Evolutionary conservation across 148 eudicot genomes (phyloP).

Genomic region (Chenopodium suecicum): DNA sequence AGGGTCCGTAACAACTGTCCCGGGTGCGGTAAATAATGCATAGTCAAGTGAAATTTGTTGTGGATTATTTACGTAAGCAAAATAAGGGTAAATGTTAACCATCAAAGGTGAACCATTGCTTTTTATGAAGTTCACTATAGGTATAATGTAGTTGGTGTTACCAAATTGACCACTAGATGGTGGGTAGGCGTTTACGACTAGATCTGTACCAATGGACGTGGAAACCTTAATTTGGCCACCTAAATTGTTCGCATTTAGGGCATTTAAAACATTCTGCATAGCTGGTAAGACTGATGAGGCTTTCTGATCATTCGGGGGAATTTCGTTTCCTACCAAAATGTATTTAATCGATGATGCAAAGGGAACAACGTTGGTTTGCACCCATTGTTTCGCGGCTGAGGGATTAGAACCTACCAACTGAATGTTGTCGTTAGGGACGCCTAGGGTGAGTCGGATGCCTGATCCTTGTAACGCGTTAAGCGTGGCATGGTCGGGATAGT

Average conservation of each 20-base stretch:
- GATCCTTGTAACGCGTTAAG: slow-evolving; percentile 30
- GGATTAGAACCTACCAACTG: slow-evolving; percentile 22
- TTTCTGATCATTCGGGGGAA: slow-evolving; percentile 16
- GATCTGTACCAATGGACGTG: slow-evolving; percentile 20
- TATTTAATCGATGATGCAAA: slow-evolving; percentile 7
- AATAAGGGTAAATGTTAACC: not conserved
- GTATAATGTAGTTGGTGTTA: not conserved
- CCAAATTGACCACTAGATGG: not conserved
- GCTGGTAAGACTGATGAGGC: not conserved
- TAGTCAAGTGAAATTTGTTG: slow-evolving; percentile 1
- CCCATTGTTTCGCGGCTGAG: slow-evolving; percentile 24
- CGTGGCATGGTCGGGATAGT: slow-evolving; percentile 15
- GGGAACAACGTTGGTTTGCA: slow-evolving; percentile 17
- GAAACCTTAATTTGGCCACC: slow-evolving; percentile 26
- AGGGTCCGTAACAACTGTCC: not conserved
- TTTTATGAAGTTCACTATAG: not conserved
- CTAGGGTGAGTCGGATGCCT: slow-evolving; percentile 28
- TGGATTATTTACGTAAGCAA: not conserved
- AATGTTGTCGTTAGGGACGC: slow-evolving; percentile 24
- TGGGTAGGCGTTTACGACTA: not conserved
- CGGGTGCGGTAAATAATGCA: not conserved
- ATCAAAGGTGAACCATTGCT: not conserved
- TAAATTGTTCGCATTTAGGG: slow-evolving; percentile 14
- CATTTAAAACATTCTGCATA: slow-evolving; percentile 1
- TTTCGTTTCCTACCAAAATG: slow-evolving; percentile 27